A percentile compares a stretch with the other conserved stretches of the same genome.
Conservation (phyloP, 345 rosid genomes). For the Salix suchowensis region DNA sequence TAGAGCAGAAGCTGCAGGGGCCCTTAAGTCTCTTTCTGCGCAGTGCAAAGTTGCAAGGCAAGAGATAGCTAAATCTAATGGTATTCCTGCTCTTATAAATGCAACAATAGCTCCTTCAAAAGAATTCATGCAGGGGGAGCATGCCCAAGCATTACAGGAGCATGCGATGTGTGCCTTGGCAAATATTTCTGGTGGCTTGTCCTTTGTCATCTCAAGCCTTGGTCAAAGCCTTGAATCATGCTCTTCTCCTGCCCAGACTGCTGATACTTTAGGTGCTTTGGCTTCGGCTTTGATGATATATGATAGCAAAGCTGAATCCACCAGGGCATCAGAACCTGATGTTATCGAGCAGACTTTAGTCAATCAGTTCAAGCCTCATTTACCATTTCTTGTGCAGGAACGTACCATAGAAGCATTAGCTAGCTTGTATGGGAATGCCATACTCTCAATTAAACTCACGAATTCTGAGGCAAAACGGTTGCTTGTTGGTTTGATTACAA, state of each 20-base stretch:
- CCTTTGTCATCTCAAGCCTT: conserved; percentile 94
- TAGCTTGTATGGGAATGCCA: conserved; percentile 86
- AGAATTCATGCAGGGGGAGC: conserved; percentile 99
- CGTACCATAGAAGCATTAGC: conserved; percentile 98
- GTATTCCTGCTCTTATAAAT: conserved; percentile 88
- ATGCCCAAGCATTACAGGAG: conserved; percentile 97
- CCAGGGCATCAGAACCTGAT: conserved; percentile 74
- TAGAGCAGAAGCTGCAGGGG: conserved; percentile 99
- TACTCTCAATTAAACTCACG: conserved; percentile 66
- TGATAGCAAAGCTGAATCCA: conserved; percentile 79
- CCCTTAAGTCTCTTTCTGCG: conserved; percentile 91
- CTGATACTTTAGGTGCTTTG: conserved; percentile 95
- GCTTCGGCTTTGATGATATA: conserved; percentile 99
- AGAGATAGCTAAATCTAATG: conserved; percentile 83
- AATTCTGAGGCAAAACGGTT: conserved; percentile 90
- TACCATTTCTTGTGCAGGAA: conserved; percentile 92
- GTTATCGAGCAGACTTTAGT: conserved; percentile 77
- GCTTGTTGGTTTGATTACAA: conserved; percentile 97
- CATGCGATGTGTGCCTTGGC: conserved; percentile 99
- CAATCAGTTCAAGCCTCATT: conserved; percentile 81
- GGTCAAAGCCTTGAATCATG: conserved; percentile 99
- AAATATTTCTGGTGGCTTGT: conserved; percentile 95
- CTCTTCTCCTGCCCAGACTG: conserved; percentile 87
- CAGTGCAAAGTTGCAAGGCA: conserved; percentile 88
- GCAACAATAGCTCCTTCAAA: conserved; percentile 99